Conservation (phyloP, 75 land plant species). For the Cupressus sempervirens region DNA sequence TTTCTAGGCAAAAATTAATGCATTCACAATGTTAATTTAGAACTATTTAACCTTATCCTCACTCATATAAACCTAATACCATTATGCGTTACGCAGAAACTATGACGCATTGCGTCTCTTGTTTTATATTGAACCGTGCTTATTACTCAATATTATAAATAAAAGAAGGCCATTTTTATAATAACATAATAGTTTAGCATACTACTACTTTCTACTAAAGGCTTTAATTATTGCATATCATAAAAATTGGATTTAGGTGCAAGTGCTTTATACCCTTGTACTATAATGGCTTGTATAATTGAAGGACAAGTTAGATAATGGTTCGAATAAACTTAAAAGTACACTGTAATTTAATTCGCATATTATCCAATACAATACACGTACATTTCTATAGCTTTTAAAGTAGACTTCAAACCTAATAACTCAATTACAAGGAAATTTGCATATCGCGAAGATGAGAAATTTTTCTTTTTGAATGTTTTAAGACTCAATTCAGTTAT, state of each 20-base stretch:
- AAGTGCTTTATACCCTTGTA: neutral
- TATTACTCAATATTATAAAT: neutral
- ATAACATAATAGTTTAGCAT: neutral
- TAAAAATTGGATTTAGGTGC: neutral
- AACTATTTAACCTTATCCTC: too few relatives aligned
- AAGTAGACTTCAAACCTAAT: neutral
- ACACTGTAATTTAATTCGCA: neutral
- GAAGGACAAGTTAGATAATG: neutral
- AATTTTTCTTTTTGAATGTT: neutral
- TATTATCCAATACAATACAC: neutral
- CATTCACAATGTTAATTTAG: too few relatives aligned
- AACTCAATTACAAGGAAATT: neutral
- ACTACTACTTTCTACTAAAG: neutral
- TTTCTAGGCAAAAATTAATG: too few relatives aligned
- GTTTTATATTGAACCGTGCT: neutral
- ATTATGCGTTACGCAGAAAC: too few relatives aligned
- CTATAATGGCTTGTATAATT: neutral
- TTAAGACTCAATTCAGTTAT: neutral
- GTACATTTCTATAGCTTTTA: neutral
- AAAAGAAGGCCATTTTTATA: neutral
- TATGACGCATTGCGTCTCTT: too few relatives aligned
- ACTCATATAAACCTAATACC: too few relatives aligned
- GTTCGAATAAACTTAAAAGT: too few relatives aligned
- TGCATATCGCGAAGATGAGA: neutral
- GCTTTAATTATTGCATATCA: neutral